Evolutionary conservation across 2,329 filamentous ascomycete species (phyloP).

Genomic region (Aspergillus amoenus): DNA sequence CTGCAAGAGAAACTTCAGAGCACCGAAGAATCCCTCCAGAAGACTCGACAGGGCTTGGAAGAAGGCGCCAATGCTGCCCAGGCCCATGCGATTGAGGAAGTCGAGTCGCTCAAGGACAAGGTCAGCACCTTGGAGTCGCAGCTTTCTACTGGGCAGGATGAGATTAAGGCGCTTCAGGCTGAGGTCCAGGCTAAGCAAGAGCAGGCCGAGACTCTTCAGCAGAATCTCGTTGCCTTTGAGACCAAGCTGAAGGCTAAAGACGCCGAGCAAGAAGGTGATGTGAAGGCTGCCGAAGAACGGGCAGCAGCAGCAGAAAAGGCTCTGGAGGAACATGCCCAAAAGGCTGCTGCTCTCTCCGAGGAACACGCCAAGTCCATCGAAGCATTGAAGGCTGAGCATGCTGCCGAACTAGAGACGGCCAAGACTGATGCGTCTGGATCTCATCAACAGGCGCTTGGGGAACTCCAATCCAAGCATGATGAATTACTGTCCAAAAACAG

Average conservation of each 20-base stretch:
- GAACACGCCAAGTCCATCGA: constrained; percentile 35
- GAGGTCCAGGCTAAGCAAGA: constrained; percentile 37
- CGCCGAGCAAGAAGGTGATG: constrained; percentile 32
- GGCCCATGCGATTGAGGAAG: constrained; percentile 34
- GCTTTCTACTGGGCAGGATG: constrained; percentile 28
- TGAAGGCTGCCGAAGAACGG: constrained; percentile 36
- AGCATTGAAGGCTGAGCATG: constrained; percentile 35
- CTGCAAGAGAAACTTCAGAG: constrained; percentile 35
- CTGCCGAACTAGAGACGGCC: constrained; percentile 33
- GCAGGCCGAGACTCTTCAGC: constrained; percentile 38
- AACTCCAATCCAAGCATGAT: constrained; percentile 37
- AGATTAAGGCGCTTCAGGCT: constrained; percentile 36
- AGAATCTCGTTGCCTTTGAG: constrained; percentile 37
- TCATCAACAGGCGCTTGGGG: constrained; percentile 29
- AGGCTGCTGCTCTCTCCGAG: constrained; percentile 30
- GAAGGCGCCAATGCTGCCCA: constrained; percentile 34
- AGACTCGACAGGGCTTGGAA: constrained; percentile 35
- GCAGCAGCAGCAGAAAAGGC: constrained; percentile 33
- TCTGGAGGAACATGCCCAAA: constrained; percentile 35
- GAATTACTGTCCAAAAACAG: constrained; percentile 28
- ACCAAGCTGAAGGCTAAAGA: constrained; percentile 39
- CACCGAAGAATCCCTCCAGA: constrained; percentile 33
- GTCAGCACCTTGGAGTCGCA: constrained; percentile 33
- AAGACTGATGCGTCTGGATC: constrained; percentile 31
- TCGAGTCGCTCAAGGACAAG: constrained; percentile 37